Conservation (phyloP, 805 yeast species). For the Monosporozyma siamensis region DNA sequence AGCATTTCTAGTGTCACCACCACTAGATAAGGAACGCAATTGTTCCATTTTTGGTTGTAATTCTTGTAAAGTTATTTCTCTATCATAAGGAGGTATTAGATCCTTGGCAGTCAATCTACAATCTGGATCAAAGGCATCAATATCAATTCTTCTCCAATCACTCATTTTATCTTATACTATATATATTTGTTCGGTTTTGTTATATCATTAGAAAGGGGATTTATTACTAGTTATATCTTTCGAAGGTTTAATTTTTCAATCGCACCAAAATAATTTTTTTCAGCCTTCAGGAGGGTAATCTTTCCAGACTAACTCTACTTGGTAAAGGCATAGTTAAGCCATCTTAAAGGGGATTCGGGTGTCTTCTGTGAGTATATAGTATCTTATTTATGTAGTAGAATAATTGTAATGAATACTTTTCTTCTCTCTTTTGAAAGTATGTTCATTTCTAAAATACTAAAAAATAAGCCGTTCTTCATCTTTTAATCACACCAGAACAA, state of each 20-base stretch:
- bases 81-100: conserved; percentile 45
- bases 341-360: too few relatives aligned
- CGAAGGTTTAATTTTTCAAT: too few relatives aligned
- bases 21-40: conserved; percentile 52
- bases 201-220: not conserved
- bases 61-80: conserved; percentile 43
- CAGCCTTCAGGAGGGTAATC: too few relatives aligned
- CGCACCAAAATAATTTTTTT: too few relatives aligned
- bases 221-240: not conserved
- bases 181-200: not conserved
- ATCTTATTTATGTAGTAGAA: too few relatives aligned
- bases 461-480: too few relatives aligned
- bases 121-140: conserved; percentile 85
- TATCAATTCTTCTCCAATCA: conserved; percentile 91
- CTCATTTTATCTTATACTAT: conserved; percentile 7
- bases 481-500: too few relatives aligned
- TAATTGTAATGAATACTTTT: too few relatives aligned
- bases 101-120: conserved; percentile 55
- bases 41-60: conserved; percentile 46
- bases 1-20: conserved; percentile 66
- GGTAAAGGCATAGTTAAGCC: too few relatives aligned
- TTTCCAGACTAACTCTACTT: not conserved
- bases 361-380: too few relatives aligned
- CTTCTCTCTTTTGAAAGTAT: too few relatives aligned
- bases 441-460: too few relatives aligned